phyloP scores from a whole-genome alignment of 2,329 filamentous ascomycete species.

The Periconia sp. region DNA sequence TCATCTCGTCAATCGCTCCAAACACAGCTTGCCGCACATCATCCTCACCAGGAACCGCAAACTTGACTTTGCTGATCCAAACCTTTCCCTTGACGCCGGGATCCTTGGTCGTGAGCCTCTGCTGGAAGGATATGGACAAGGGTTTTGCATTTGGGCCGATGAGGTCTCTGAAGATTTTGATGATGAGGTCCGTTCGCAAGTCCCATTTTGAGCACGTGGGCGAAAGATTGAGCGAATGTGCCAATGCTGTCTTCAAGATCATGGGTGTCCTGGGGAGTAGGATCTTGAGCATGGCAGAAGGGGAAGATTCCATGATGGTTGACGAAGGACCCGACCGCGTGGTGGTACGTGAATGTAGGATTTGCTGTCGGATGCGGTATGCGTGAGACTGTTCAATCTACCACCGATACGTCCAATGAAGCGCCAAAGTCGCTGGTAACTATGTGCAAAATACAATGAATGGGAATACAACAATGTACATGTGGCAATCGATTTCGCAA shows the following conservation, averaged over 20 bases:
- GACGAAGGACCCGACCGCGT: no score
- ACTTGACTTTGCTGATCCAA: constrained; percentile 77
- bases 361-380: no score
- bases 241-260: constrained; percentile 65
- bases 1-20: constrained; percentile 63
- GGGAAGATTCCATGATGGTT: constrained; percentile 47
- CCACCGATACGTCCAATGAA: no score
- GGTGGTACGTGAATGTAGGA: no score
- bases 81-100: constrained; percentile 76
- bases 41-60: constrained; percentile 57
- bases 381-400: no score
- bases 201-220: constrained; percentile 78
- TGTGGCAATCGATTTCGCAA: no score
- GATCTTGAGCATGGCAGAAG: constrained; percentile 40
- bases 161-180: constrained; percentile 70
- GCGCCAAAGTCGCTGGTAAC: no score
- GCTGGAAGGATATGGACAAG: constrained; percentile 49
- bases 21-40: constrained; percentile 62
- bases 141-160: constrained; percentile 33
- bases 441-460: no score
- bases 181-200: constrained; percentile 73
- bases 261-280: constrained; percentile 59
- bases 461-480: no score
- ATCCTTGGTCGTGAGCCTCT: constrained; percentile 67
- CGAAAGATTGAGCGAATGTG: constrained; percentile 71